Evolutionary conservation across 176 grass and related monocot species (phyloP).

Genomic region (Oryza meyeriana): DNA sequence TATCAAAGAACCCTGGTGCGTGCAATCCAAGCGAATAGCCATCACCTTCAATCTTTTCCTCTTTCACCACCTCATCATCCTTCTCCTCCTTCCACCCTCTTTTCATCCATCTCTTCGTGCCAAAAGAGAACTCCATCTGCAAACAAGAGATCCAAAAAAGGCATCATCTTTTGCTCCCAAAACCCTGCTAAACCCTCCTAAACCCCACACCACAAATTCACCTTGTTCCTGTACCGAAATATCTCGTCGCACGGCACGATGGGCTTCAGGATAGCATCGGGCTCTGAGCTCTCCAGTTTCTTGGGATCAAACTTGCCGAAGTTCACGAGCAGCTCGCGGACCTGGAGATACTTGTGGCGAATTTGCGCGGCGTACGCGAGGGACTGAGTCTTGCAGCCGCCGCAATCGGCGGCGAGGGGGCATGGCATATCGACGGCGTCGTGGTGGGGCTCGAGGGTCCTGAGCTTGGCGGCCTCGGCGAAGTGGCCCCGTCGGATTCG

Average conservation of each 20-base stretch:
- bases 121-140: slow-evolving; percentile 99
- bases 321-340: slow-evolving; percentile 76
- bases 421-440: slow-evolving; percentile 72
- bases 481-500: slow-evolving; percentile 47
- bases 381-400: slow-evolving; percentile 89
- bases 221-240: slow-evolving; percentile 94
- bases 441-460: slow-evolving; percentile 64
- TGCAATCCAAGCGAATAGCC: slow-evolving; percentile 73
- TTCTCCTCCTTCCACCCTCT: slow-evolving; percentile 44
- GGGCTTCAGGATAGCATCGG: slow-evolving; percentile 54
- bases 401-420: slow-evolving; percentile 69
- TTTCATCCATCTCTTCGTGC: slow-evolving; percentile 71
- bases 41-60: slow-evolving; percentile 24
- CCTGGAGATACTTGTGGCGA: slow-evolving; percentile 72
- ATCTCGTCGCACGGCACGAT: slow-evolving; percentile 83
- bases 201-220: slow-evolving; percentile 31
- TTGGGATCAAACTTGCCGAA: slow-evolving; percentile 61
- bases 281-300: slow-evolving; percentile 32
- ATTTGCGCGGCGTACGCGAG: slow-evolving; percentile 76
- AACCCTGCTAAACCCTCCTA: slow-evolving; percentile 30
- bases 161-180: slow-evolving; percentile 9
- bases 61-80: neutral
- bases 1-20: slow-evolving; percentile 88
- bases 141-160: slow-evolving; percentile 28
- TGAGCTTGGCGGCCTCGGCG: slow-evolving; percentile 75